A percentile compares a stretch with the other conserved stretches of the same genome.
phyloP scores from a whole-genome alignment of 352 stramenopile species.

The Globisporangium camurandrum region DNA sequence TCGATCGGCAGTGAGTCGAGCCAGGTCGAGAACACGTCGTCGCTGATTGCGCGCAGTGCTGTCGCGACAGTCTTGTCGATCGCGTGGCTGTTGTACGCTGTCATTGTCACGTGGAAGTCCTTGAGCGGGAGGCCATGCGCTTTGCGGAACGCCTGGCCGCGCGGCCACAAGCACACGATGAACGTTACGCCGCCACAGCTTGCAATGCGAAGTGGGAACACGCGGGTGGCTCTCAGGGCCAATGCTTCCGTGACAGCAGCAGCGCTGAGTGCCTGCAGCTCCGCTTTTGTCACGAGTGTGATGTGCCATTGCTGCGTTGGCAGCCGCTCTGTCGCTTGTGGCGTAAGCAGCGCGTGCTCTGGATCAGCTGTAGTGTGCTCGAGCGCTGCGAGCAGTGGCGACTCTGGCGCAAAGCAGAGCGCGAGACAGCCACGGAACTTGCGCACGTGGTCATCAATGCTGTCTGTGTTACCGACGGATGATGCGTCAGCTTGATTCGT shows the following conservation, averaged over 20 bases:
- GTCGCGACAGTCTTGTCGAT: constrained; percentile 44
- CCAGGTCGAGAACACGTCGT: constrained; percentile 2
- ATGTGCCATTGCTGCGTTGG: constrained; percentile 39
- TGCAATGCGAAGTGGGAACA: constrained; percentile 27
- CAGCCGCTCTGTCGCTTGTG: constrained; percentile 9
- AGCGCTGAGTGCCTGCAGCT: constrained; percentile 19
- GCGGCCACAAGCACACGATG: constrained; percentile 53
- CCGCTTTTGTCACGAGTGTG: constrained; percentile 50
- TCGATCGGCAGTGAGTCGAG: constrained; percentile 16
- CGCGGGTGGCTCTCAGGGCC: constrained; percentile 17
- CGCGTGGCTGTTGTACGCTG: constrained; percentile 29
- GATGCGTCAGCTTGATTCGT: too few species aligned
- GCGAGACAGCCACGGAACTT: constrained; percentile 32
- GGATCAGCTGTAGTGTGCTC: neutral
- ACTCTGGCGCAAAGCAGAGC: constrained; percentile 18
- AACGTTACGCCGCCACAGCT: constrained; percentile 28
- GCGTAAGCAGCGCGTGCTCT: neutral
- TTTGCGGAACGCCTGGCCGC: constrained; percentile 34
- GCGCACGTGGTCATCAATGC: constrained; percentile 9
- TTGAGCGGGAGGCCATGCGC: constrained; percentile 32
- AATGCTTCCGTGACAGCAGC: constrained; percentile 23
- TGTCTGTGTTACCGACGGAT: too few species aligned
- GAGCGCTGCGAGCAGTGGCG: constrained; percentile 6
- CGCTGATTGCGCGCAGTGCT: constrained; percentile 15
- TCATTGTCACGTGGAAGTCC: constrained; percentile 49